A percentile compares a stretch with the other conserved stretches of the same genome.
Evolutionary conservation across 1,284 basidiomycete genomes (phyloP).

Genomic region (Puccinia hordei): DNA sequence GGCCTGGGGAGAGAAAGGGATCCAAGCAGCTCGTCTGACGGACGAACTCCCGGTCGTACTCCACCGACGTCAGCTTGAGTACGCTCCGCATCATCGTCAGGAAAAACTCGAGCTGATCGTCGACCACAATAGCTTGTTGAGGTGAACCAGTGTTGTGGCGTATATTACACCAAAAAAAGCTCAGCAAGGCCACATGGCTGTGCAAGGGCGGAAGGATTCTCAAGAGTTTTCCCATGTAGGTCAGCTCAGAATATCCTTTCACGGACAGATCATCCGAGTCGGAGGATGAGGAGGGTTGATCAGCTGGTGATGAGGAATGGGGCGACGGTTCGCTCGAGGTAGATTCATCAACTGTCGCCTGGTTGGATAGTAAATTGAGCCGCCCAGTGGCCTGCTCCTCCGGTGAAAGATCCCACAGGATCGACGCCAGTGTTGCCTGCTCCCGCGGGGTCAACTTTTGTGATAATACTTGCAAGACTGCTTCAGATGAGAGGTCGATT

Average conservation of each 20-base stretch:
- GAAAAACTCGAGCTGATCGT: conserved; percentile 33
- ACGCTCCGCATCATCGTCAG: conserved; percentile 36
- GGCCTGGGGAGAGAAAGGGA: conserved; percentile 53
- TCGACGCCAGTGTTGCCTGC: neutral
- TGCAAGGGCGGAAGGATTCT: conserved; percentile 30
- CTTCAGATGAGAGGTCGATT: conserved; percentile 8
- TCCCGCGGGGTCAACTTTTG: neutral
- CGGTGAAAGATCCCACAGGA: neutral
- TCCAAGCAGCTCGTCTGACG: conserved; percentile 55
- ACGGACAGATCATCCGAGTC: neutral
- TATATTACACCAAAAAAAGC: conserved; percentile 37
- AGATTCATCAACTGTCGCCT: neutral
- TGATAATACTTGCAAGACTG: neutral
- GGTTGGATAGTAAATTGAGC: neutral
- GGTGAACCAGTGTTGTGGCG: neutral
- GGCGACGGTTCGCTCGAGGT: neutral
- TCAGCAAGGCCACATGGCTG: conserved; percentile 31
- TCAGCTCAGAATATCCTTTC: neutral
- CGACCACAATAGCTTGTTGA: neutral
- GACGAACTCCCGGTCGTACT: conserved; percentile 56
- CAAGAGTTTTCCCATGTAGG: conserved; percentile 25
- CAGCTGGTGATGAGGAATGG: neutral
- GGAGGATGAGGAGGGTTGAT: neutral
- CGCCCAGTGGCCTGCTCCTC: neutral
- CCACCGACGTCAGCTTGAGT: conserved; percentile 52